These are phyloP conservation scores for Hysterangium stoloniferum DNA, from an alignment of 768 basidiomycete species.

Conservation along the genomic window DNA sequence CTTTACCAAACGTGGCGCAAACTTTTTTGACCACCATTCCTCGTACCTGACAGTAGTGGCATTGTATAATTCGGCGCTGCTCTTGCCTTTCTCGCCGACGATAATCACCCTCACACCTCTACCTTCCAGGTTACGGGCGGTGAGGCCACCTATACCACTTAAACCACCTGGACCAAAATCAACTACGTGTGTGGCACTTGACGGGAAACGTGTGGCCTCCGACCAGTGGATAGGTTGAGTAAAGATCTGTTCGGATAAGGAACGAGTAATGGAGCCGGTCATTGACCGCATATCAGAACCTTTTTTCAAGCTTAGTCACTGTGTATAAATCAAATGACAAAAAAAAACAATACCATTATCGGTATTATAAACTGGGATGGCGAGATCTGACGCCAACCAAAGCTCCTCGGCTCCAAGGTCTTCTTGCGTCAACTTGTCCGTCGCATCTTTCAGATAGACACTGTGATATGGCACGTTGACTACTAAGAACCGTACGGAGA, in stretches of 20 bases:
- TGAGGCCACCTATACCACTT: conserved; percentile 88
- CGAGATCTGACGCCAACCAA: conserved; percentile 61
- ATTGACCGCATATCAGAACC: conserved; percentile 77
- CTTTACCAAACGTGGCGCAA: conserved; percentile 76
- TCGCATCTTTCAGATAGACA: conserved; percentile 64
- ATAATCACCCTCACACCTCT: conserved; percentile 88
- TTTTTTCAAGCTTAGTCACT: conserved; percentile 26
- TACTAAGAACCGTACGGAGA: conserved; percentile 89
- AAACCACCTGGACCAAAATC: conserved; percentile 96
- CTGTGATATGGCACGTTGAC: conserved; percentile 97
- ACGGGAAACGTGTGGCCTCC: conserved; percentile 83
- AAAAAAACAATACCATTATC: conserved; percentile 64
- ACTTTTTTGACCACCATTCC: conserved; percentile 89
- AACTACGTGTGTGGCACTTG: conserved; percentile 85
- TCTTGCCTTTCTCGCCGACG: conserved; percentile 84
- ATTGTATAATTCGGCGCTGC: conserved; percentile 80
- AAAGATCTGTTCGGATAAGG: conserved; percentile 91
- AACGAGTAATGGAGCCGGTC: conserved; percentile 70
- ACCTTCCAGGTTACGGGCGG: conserved; percentile 85
- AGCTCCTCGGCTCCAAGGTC: conserved; percentile 75
- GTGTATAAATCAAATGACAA: conserved; percentile 11
- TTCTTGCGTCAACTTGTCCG: conserved; percentile 67
- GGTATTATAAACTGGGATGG: conserved; percentile 85
- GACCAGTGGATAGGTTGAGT: conserved; percentile 89
- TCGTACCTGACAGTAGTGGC: conserved; percentile 60